Evolutionary conservation across 208 protist genomes (phyloP).

Genomic region (Leishmania gerbilli): DNA sequence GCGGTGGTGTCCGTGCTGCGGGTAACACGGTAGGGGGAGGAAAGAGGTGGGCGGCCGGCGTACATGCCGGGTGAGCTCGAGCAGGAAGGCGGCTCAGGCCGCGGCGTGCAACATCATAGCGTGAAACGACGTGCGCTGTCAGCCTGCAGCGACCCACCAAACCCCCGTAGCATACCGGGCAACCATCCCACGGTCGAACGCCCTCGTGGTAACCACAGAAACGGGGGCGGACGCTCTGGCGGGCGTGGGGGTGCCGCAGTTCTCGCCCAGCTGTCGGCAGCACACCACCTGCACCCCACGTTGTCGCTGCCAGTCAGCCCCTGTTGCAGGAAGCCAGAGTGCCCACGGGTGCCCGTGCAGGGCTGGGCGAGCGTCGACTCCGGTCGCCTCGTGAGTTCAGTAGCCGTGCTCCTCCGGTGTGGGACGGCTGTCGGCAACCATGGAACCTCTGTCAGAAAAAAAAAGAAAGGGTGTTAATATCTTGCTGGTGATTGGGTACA

Average conservation of each 20-base stretch:
- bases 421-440: too few relatives aligned
- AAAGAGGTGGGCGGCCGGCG: background rate
- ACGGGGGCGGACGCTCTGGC: background rate
- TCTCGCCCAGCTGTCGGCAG: background rate
- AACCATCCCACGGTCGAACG: background rate
- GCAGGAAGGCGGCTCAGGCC: background rate
- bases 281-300: background rate
- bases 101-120: background rate
- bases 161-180: background rate
- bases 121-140: background rate
- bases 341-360: background rate
- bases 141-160: background rate
- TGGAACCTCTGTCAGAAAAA: background rate
- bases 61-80: background rate
- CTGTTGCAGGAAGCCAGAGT: background rate
- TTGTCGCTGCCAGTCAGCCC: background rate
- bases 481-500: background rate
- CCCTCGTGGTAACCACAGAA: background rate
- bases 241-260: background rate
- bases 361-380: background rate
- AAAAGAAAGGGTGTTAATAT: background rate
- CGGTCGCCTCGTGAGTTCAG: background rate
- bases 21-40: background rate
- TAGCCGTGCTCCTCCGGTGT: background rate
- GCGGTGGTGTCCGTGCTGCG: background rate